Evolutionary conservation across 163 green algal genomes (phyloP), one percentile per base, ranked within the genome.

Genomic region (Chloromonas sp.): DNA sequence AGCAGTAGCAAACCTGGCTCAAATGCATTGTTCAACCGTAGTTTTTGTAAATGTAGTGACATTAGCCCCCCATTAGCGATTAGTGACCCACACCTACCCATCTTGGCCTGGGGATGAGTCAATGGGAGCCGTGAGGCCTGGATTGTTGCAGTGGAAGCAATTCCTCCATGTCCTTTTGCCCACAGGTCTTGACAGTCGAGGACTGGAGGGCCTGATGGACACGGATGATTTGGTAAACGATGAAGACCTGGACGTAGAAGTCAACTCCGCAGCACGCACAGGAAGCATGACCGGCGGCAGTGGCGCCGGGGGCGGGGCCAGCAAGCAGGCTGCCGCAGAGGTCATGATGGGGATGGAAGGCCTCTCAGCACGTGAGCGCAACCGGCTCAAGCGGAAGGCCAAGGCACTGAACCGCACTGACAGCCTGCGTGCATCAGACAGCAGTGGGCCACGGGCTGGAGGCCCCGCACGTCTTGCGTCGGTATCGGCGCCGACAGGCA

Each of bases 371-470:
- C 77, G 95, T 0, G 94, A 97, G 88, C 89, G 90, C 15, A 96
- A 96, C 82, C 87, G 89, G 84, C 87, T 95, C 58, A 95, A 95
- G 86, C 90, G 92, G 83, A 95, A 95, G 86, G 88, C 89, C 78
- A 93, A 93, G 86, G 84, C 86, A 13, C 81, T 94, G 81, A 61
- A 62, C 1, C 78, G 88, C n/a, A 62, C 60, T 3, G 89, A 91
- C 81, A 86, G 82, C 1, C 74, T 84, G 60, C 79, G 81, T 74
- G 79, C 60, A 1, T 11, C 66, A 11, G 66, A 8, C 71, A 79
- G 71, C 71, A 79, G 5, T 14, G 13, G 36, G 36, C 36, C 36
- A 36, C 36, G 36, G 36, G 36, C 36, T 36, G 36, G 36, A 36
- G 36, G 36, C 36, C 36, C 36, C 36, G 36, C 36, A 36, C 36